Evolutionary conservation across 2,329 filamentous ascomycete genomes (phyloP).

Genomic region (Thermomyces lanuginosus): DNA sequence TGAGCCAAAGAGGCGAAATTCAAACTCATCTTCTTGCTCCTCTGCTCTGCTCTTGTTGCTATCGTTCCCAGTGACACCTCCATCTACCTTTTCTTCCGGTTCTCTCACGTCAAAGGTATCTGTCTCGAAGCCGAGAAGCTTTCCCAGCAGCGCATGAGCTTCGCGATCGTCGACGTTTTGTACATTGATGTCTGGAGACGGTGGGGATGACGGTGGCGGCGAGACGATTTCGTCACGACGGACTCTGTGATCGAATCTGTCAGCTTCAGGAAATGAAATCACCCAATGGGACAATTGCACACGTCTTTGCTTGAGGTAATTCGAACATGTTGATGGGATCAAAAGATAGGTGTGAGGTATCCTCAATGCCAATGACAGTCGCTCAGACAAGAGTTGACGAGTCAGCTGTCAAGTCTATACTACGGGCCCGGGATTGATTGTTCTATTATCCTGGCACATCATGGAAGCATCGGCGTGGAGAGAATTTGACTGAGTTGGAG

Average conservation of each 20-base stretch:
- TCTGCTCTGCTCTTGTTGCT: conserved; percentile 8
- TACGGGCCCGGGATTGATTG: too few species aligned
- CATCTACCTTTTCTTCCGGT: neutral
- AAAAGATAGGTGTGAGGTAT: neutral
- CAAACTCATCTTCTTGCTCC: conserved; percentile 28
- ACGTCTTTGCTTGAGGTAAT: conserved; percentile 22
- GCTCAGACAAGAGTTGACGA: too few species aligned
- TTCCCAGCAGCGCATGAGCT: conserved; percentile 15
- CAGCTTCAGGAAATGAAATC: neutral
- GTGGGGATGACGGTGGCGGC: conserved; percentile 14
- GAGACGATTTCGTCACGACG: conserved; percentile 22
- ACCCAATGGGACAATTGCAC: conserved; percentile 3
- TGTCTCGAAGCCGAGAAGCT: conserved; percentile 19
- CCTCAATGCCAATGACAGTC: too few species aligned
- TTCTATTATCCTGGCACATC: too few species aligned
- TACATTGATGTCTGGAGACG: conserved; percentile 15
- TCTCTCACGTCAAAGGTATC: conserved; percentile 7
- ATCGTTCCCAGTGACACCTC: neutral
- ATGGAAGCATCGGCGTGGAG: too few species aligned
- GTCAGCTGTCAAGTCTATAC: too few species aligned
- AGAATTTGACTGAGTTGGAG: too few species aligned
- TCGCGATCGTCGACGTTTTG: conserved; percentile 11
- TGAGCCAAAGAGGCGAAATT: conserved; percentile 27
- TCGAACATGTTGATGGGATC: conserved; percentile 18
- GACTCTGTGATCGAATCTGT: conserved; percentile 12